These are phyloP conservation scores for Pseudozyma thailandica DNA, from an alignment of 1,284 basidiomycete species.

Conservation along the genomic window DNA sequence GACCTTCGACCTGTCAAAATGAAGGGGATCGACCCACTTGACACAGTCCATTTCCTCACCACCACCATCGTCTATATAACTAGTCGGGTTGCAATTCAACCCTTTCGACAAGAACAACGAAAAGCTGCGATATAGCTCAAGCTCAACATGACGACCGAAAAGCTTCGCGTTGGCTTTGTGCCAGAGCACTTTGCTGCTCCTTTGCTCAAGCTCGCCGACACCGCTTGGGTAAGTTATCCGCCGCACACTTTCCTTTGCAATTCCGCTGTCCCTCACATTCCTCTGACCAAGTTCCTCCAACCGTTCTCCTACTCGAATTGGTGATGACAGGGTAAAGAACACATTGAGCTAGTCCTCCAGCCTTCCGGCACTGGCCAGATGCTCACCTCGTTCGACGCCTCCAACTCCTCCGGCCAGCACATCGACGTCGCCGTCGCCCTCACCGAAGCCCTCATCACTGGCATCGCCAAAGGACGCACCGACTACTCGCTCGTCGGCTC, in stretches of 20 bases:
- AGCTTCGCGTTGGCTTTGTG: slow-evolving; percentile 60
- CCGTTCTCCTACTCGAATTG: not conserved
- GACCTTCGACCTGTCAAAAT: no score
- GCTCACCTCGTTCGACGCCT: slow-evolving; percentile 57
- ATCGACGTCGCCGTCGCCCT: slow-evolving; percentile 76
- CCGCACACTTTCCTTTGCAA: not conserved
- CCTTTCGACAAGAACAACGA: no score
- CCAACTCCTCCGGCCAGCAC: slow-evolving; percentile 37
- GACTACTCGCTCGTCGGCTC: slow-evolving; percentile 92
- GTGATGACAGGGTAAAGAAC: slow-evolving; percentile 33
- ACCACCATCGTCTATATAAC: no score
- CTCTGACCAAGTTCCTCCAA: not conserved
- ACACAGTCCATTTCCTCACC: no score
- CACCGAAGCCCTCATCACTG: slow-evolving; percentile 91
- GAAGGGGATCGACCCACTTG: no score
- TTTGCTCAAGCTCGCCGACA: slow-evolving; percentile 53
- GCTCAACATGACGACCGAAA: slow-evolving; percentile 16
- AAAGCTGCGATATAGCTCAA: no score
- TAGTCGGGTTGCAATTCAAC: no score
- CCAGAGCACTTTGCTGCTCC: slow-evolving; percentile 65
- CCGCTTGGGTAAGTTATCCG: slow-evolving; percentile 47
- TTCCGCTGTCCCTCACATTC: not conserved
- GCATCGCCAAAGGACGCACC: slow-evolving; percentile 82
- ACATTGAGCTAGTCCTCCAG: slow-evolving; percentile 59
- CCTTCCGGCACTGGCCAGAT: slow-evolving; percentile 65